Percentiles rank a stretch among this genome's conserved stretches.
Conservation (phyloP, 345 rosid genomes). For the Capsella bursapastoris region DNA sequence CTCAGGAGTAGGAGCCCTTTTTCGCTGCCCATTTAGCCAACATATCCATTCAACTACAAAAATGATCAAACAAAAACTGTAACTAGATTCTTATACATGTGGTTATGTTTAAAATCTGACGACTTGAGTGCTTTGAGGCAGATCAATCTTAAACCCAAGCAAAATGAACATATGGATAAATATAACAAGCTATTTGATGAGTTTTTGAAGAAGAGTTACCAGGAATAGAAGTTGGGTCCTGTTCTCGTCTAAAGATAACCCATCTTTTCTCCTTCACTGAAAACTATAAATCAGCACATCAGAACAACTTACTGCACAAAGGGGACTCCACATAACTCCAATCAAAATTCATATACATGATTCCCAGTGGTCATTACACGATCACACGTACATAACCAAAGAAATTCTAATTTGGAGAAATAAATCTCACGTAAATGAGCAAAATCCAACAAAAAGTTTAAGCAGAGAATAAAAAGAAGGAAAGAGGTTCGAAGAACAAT, state of each 20-base stretch:
- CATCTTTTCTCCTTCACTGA: constrained; percentile 97
- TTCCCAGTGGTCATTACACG: not conserved
- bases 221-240: constrained; percentile 86
- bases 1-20: constrained; percentile 82
- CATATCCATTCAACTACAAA: constrained; percentile 97
- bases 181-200: not conserved
- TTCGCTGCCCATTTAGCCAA: constrained; percentile 97
- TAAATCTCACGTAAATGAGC: no score
- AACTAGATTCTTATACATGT: not conserved
- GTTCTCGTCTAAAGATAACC: constrained; percentile 81
- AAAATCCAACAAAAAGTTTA: not conserved
- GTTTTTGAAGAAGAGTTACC: constrained; percentile 49
- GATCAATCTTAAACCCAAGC: not conserved
- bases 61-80: constrained; percentile 18
- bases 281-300: constrained; percentile 32
- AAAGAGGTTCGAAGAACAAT: constrained; percentile 34
- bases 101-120: constrained; percentile 3
- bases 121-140: not conserved
- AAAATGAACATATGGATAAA: not conserved
- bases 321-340: constrained; percentile 9
- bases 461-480: not conserved
- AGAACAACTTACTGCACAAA: constrained; percentile 26
- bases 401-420: not conserved
- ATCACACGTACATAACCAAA: constrained; percentile 4
- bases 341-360: not conserved